Conservation (phyloP, 495 filamentous ascomycete genomes). For the Chaetomium fimeti region DNA sequence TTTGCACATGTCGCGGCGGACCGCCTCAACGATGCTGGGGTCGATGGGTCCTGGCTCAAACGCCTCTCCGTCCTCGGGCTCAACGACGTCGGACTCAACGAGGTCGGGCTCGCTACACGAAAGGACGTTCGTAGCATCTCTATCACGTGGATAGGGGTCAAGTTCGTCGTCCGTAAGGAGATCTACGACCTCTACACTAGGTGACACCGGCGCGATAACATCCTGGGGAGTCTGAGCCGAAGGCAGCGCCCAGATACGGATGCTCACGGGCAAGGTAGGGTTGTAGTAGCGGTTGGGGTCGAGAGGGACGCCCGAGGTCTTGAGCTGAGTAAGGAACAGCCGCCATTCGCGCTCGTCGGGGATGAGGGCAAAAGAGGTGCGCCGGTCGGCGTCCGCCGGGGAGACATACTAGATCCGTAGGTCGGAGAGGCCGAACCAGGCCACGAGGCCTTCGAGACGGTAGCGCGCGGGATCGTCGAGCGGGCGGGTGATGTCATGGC, state of each 20-base stretch:
- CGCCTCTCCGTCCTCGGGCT: slow-evolving; percentile 12
- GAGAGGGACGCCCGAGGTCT: slow-evolving; percentile 9
- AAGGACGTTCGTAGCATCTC: not conserved
- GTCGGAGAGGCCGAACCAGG: not conserved
- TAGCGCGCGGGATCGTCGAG: slow-evolving; percentile 7
- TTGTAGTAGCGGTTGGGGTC: slow-evolving; percentile 8
- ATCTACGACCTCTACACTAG: slow-evolving; percentile 8
- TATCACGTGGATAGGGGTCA: slow-evolving; percentile 1
- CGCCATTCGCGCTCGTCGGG: slow-evolving; percentile 10
- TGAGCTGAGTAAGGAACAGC: slow-evolving; percentile 9
- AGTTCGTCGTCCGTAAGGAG: slow-evolving; percentile 11
- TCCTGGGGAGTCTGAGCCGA: slow-evolving; percentile 1
- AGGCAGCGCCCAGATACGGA: slow-evolving; percentile 5
- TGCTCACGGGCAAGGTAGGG: slow-evolving; percentile 8
- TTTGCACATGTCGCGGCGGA: slow-evolving; percentile 11
- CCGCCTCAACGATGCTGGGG: slow-evolving; percentile 12
- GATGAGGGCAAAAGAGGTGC: slow-evolving; percentile 10
- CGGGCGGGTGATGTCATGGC: slow-evolving; percentile 5
- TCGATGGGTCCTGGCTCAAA: slow-evolving; percentile 14
- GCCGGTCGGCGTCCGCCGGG: slow-evolving; percentile 4
- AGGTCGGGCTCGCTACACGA: slow-evolving; percentile 4
- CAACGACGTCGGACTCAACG: not conserved
- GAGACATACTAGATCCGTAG: slow-evolving; percentile 8
- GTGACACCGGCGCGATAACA: not conserved
- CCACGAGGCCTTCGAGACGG: not conserved